Conservation (phyloP, 2,329 filamentous ascomycete species). For the Claviceps sp. region DNA sequence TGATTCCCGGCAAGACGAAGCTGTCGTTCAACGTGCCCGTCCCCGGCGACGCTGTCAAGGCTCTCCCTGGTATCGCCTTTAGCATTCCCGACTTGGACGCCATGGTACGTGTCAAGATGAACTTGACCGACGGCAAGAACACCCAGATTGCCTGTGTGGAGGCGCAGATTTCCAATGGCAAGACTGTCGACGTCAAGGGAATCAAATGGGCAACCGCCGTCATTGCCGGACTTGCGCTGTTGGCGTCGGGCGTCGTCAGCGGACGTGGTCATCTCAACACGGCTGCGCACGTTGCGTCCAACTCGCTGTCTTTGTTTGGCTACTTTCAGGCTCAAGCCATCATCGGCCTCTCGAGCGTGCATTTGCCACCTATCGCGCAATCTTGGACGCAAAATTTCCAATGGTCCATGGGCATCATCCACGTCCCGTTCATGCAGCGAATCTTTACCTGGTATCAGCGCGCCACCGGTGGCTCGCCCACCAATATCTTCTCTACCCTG, state of each 20-base stretch:
- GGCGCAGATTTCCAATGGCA: constrained; percentile 74
- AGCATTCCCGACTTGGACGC: constrained; percentile 83
- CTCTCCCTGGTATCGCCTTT: constrained; percentile 74
- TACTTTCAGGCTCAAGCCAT: constrained; percentile 93
- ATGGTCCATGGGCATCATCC: constrained; percentile 93
- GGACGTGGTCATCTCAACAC: constrained; percentile 90
- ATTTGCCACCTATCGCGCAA: constrained; percentile 71
- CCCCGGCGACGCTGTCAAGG: constrained; percentile 36
- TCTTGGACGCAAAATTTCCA: constrained; percentile 95
- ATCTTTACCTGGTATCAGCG: constrained; percentile 94
- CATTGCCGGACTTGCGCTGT: constrained; percentile 69
- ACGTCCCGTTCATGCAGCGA: constrained; percentile 65
- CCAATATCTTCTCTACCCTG: constrained; percentile 63
- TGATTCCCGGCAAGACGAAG: constrained; percentile 71
- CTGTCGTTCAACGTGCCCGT: constrained; percentile 56
- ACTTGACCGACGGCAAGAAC: constrained; percentile 40
- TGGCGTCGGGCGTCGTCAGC: constrained; percentile 76
- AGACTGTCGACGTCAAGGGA: constrained; percentile 75
- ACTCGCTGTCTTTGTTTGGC: constrained; percentile 77
- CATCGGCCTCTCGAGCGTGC: constrained; percentile 68
- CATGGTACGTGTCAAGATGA: constrained; percentile 68
- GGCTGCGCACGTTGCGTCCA: constrained; percentile 82
- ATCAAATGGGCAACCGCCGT: constrained; percentile 83
- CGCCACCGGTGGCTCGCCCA: constrained; percentile 72
- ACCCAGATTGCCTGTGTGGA: constrained; percentile 70